Evolutionary conservation across 2,329 filamentous ascomycete genomes (phyloP), one percentile per base, ranked within the genome.

Genomic region (Cytospora piceae): DNA sequence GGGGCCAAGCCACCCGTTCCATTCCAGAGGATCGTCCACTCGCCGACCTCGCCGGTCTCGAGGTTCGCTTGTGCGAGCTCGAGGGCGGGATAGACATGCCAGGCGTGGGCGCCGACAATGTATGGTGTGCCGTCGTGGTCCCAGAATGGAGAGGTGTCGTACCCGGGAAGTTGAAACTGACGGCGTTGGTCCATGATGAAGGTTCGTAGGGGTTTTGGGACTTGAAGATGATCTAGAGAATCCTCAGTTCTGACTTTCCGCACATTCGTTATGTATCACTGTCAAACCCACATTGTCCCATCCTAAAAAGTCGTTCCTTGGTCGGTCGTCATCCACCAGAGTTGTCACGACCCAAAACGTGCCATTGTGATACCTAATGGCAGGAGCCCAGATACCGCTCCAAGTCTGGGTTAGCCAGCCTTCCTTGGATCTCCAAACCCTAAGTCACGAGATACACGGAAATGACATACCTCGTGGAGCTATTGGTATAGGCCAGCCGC

Each of bases 81-180:
- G 3, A 82, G 78, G 1, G 76, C 79, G 14, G 77, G 78, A 7
- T 73, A 79, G 22, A 78, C 72, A 63, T 74, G 72, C 73, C 74
- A 79, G 8, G 74, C 74, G 65, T 79, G 77, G n/a, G 72, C 75
- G 4, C 76, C 78, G 0, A 77, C 78, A 4, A 85, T 79, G 64
- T 86, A 87, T 0, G 80, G 75, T 64, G 79, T 82, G 1, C 84
- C 85, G 56, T 87, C 81, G 0, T 80, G 79, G 58, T 87, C 82
- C 82, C 84, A 87, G 69, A 85, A 84, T 9, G 81, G 79, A 39
- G 79, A 81, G 0, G 84, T 82, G 61, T 88, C 86, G 61, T 84
- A 84, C 1, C 82, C 82, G 11, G 77, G 53, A 83, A 82, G 15
- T 81, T 75, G 69, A 84, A 85, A 60, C 81, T 78, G 0, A 81